Percentiles rank a stretch among this genome's conserved stretches.
Evolutionary conservation across 495 filamentous ascomycete genomes (phyloP).

Genomic region (Neurospora tetrasperma): DNA sequence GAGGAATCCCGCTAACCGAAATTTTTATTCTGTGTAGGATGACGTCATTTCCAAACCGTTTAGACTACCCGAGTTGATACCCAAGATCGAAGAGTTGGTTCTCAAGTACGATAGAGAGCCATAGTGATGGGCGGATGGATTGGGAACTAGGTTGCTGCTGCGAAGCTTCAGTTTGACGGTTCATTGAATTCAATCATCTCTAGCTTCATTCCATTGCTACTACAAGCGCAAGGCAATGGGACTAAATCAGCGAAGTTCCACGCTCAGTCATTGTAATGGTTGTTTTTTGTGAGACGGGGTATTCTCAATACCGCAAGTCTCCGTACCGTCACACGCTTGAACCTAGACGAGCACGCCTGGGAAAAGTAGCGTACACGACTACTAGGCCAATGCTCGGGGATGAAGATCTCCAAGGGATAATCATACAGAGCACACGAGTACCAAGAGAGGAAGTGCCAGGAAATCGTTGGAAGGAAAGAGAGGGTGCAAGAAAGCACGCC

Average conservation of each 20-base stretch:
- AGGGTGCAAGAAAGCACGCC: background rate
- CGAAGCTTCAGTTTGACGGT: background rate
- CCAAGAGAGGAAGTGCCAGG: background rate
- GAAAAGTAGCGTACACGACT: background rate
- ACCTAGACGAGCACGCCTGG: background rate
- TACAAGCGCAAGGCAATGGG: background rate
- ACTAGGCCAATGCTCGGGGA: background rate
- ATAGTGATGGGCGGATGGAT: background rate
- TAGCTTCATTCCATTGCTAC: background rate
- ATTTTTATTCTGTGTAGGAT: constrained; percentile 39
- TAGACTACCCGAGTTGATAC: constrained; percentile 56
- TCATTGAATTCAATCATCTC: background rate
- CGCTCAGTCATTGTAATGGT: background rate
- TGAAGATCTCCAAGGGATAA: background rate
- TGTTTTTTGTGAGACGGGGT: background rate
- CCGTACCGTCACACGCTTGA: background rate
- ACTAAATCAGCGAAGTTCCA: background rate
- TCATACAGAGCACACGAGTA: background rate
- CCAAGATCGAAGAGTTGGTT: constrained; percentile 52
- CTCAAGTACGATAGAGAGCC: constrained; percentile 11
- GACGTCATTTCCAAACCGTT: constrained; percentile 78
- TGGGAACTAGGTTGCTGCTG: background rate
- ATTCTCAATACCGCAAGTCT: background rate
- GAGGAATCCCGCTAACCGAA: background rate
- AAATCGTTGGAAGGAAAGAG: background rate